phyloP scores from a whole-genome alignment of 441 rosid species.

The Arabidopsis lyrata region DNA sequence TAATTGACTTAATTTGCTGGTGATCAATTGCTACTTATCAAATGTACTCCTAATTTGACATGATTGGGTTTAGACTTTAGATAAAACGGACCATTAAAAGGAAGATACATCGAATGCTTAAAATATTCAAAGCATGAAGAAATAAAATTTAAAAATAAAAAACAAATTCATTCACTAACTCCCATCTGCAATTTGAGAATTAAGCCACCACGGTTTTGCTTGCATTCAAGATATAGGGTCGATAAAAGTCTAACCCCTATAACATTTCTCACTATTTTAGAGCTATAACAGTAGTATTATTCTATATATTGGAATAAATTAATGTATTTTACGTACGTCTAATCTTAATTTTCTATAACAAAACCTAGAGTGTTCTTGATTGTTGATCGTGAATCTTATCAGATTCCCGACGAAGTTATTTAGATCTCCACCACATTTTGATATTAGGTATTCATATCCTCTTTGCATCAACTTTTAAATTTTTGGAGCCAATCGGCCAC shows the following conservation, averaged over 20 bases:
- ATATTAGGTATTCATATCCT: neutral
- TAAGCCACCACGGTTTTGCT: constrained; percentile 1
- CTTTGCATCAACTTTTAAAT: neutral
- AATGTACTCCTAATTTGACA: neutral
- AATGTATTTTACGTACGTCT: neutral
- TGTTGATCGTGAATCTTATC: no score
- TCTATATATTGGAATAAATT: no score
- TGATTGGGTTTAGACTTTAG: neutral
- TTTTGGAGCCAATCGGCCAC: constrained; percentile 28
- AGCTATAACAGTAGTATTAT: neutral
- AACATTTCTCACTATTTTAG: neutral
- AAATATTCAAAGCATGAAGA: neutral
- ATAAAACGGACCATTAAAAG: constrained; percentile 17
- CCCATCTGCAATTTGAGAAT: constrained; percentile 3
- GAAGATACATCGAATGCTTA: neutral
- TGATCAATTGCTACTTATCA: no score
- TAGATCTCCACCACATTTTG: no score
- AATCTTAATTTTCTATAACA: no score
- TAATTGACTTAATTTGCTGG: no score
- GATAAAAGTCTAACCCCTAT: neutral
- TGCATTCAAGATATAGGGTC: neutral
- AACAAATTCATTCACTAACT: neutral
- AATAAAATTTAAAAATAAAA: neutral
- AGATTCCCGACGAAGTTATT: neutral
- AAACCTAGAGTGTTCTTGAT: no score